phyloP scores from a whole-genome alignment of 2,329 filamentous ascomycete genomes.

The Amauroascus niger region DNA sequence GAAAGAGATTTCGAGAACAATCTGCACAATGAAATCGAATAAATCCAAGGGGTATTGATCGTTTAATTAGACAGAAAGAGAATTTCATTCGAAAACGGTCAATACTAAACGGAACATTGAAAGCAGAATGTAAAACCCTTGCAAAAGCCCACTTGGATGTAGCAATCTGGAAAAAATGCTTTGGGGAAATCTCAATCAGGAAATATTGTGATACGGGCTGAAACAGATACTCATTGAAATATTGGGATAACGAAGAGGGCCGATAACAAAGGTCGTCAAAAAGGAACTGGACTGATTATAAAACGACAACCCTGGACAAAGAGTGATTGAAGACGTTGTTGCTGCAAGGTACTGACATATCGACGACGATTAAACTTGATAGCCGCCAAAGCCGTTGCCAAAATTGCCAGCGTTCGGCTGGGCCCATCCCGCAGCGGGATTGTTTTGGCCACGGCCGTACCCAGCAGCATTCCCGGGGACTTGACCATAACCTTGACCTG shows the following conservation, averaged over 20 bases:
- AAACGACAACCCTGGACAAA: slow-evolving; percentile 1
- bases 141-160: slow-evolving; percentile 29
- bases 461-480: slow-evolving; percentile 57
- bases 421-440: slow-evolving; percentile 44
- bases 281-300: background rate
- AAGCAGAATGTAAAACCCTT: slow-evolving; percentile 14
- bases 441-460: slow-evolving; percentile 64
- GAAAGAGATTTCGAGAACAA: slow-evolving; percentile 6
- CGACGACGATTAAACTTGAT: slow-evolving; percentile 44
- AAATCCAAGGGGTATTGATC: slow-evolving; percentile 31
- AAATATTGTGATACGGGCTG: slow-evolving; percentile 7
- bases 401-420: slow-evolving; percentile 43
- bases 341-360: background rate
- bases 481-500: slow-evolving; percentile 49
- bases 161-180: slow-evolving; percentile 14
- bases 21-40: slow-evolving; percentile 11
- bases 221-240: slow-evolving; percentile 4
- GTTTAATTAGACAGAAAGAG: slow-evolving; percentile 30
- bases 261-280: slow-evolving; percentile 8
- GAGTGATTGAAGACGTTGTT: background rate
- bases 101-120: slow-evolving; percentile 22
- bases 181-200: slow-evolving; percentile 9
- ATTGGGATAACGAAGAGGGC: slow-evolving; percentile 6
- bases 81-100: slow-evolving; percentile 35
- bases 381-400: slow-evolving; percentile 50